Percentiles rank a stretch among this genome's conserved stretches.
Evolutionary conservation across 2,329 filamentous ascomycete species (phyloP).

Genomic region (Penicillium sp.): DNA sequence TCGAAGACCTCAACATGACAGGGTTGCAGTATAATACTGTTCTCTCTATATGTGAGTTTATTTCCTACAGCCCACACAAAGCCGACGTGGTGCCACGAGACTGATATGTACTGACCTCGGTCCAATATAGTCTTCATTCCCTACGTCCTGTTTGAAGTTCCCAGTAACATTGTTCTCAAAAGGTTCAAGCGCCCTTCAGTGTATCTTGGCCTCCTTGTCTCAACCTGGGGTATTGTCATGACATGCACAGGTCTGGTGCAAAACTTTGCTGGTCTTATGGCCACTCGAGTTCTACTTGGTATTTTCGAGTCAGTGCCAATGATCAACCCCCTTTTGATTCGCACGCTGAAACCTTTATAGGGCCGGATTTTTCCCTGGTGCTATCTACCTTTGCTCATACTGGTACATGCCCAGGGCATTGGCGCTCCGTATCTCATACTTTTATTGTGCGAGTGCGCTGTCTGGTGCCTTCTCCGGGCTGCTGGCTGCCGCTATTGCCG

Average conservation of each 20-base stretch:
- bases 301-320: conserved; percentile 8
- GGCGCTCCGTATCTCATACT: conserved; percentile 17
- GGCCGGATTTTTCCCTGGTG: conserved; percentile 21
- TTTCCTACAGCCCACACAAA: background rate
- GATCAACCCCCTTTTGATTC: background rate
- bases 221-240: conserved; percentile 14
- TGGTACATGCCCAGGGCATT: conserved; percentile 18
- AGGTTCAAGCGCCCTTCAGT: conserved; percentile 12
- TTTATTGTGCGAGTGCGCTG: conserved; percentile 21
- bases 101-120: background rate
- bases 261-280: conserved; percentile 13
- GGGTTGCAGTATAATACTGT: conserved; percentile 16
- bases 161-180: conserved; percentile 15
- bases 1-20: conserved; percentile 8
- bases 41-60: conserved; percentile 4
- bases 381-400: conserved; percentile 21
- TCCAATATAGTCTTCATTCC: conserved; percentile 8
- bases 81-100: rapidly evolving
- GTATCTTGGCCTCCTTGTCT: conserved; percentile 12
- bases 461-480: conserved; percentile 43
- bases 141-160: conserved; percentile 14
- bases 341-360: background rate
- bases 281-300: conserved; percentile 9
- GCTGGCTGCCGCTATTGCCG: conserved; percentile 41
- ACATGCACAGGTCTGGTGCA: conserved; percentile 13